Percentiles rank a stretch among this genome's conserved stretches.
Conservation (phyloP, 345 rosid genomes). For the Eucalyptus cladocalyx region DNA sequence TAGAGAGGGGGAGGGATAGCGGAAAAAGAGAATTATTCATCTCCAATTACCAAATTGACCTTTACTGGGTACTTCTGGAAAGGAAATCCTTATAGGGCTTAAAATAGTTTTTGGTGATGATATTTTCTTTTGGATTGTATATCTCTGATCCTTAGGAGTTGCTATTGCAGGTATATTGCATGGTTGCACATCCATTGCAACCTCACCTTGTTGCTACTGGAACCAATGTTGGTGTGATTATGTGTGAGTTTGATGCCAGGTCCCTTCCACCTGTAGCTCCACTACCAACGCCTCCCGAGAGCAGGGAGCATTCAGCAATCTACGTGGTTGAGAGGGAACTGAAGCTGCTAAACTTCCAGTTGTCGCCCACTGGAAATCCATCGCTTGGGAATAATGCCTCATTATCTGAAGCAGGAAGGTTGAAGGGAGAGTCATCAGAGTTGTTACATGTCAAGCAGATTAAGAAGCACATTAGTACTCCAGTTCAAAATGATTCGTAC, state of each 20-base stretch:
- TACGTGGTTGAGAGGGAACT: slow-evolving; percentile 84
- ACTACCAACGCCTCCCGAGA: slow-evolving; percentile 64
- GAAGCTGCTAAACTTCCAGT: slow-evolving; percentile 78
- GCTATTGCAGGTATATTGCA: slow-evolving; percentile 75
- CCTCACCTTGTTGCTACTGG: slow-evolving; percentile 98
- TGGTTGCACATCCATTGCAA: slow-evolving; percentile 97
- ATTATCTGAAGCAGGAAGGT: slow-evolving; percentile 68
- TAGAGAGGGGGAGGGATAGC: not conserved
- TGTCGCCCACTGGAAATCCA: slow-evolving; percentile 66
- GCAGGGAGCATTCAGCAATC: slow-evolving; percentile 92
- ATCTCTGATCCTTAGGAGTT: slow-evolving; percentile 4
- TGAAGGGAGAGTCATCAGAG: slow-evolving; percentile 72
- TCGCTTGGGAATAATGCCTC: slow-evolving; percentile 91
- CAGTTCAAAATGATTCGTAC: slow-evolving; percentile 96
- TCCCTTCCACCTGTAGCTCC: slow-evolving; percentile 93
- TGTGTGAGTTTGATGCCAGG: slow-evolving; percentile 90
- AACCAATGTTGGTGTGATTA: slow-evolving; percentile 86
- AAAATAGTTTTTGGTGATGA: not conserved
- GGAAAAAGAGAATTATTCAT: not conserved
- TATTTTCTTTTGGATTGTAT: not conserved
- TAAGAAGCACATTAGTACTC: slow-evolving; percentile 82
- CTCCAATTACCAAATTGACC: not conserved
- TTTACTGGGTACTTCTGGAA: not conserved
- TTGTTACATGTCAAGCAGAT: slow-evolving; percentile 72
- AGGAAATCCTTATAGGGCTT: not conserved